phyloP scores from a whole-genome alignment of 179 eudicot genomes.

The Vitellaria paradoxa region DNA sequence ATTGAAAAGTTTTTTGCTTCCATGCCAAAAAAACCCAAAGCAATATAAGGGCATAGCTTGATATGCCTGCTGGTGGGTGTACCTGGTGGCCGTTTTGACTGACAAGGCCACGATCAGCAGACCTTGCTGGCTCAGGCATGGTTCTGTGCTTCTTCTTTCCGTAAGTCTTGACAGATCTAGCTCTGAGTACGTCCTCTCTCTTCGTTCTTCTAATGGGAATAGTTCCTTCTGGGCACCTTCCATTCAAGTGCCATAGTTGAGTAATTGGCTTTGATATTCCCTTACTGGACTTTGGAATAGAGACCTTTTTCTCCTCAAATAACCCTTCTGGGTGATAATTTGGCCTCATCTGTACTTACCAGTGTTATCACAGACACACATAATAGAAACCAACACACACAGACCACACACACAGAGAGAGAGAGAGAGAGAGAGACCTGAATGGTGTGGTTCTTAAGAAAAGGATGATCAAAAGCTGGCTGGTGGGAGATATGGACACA shows the following conservation, averaged over 20 bases:
- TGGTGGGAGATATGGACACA: conserved; percentile 36
- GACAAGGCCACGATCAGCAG: conserved; percentile 69
- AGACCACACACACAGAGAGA: background rate
- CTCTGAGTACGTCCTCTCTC: conserved; percentile 63
- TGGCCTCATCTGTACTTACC: conserved; percentile 70
- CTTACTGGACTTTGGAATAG: conserved; percentile 12
- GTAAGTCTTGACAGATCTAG: conserved; percentile 62
- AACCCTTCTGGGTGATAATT: conserved; percentile 74
- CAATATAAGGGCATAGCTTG: background rate
- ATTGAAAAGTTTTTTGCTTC: too few species aligned
- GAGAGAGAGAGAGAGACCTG: conserved; percentile 26
- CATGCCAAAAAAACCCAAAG: too few species aligned
- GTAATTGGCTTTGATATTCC: conserved; percentile 23
- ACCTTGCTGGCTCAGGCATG: conserved; percentile 47
- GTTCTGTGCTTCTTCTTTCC: conserved; percentile 65
- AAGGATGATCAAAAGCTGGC: conserved; percentile 29
- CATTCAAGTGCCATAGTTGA: conserved; percentile 75
- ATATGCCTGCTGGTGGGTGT: background rate
- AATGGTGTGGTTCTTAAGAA: conserved; percentile 36
- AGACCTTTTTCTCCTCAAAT: conserved; percentile 32
- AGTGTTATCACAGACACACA: conserved; percentile 1
- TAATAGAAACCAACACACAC: background rate
- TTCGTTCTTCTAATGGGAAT: conserved; percentile 80
- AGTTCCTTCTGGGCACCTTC: conserved; percentile 68
- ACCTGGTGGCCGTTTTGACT: conserved; percentile 90